A percentile compares a stretch with the other conserved stretches of the same genome.
phyloP scores from a whole-genome alignment of 768 basidiomycete species.

The Russula emetica region DNA sequence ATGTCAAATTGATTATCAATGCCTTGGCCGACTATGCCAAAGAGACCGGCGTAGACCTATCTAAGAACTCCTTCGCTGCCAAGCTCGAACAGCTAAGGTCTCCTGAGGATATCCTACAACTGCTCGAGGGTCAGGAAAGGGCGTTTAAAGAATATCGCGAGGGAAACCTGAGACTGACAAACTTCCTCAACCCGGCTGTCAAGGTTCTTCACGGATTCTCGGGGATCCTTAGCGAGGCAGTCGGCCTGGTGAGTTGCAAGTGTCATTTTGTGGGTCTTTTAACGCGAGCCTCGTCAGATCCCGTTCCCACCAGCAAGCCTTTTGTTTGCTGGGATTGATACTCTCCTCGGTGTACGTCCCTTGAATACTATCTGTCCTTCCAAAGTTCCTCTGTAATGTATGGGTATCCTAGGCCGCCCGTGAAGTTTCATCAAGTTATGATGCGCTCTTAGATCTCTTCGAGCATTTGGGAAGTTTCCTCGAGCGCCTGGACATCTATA shows the following conservation, averaged over 20 bases:
- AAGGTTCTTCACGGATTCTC: background rate
- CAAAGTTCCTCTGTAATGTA: background rate
- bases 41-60: background rate
- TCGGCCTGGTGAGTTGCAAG: background rate
- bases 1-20: background rate
- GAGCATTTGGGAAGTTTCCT: background rate
- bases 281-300: background rate
- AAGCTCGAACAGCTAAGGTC: background rate
- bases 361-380: too few relatives aligned
- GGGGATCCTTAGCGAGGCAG: background rate
- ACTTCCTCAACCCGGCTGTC: background rate
- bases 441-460: background rate
- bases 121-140: background rate
- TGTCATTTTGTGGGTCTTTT: background rate
- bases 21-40: background rate
- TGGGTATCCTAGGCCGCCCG: background rate
- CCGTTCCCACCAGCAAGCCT: background rate
- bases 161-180: background rate
- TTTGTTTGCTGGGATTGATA: background rate
- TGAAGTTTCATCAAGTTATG: background rate
- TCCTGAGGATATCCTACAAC: background rate
- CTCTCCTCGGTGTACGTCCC: background rate
- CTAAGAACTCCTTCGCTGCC: background rate
- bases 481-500: background rate
- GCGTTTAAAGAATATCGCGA: background rate